phyloP scores from a whole-genome alignment of 2,329 filamentous ascomycete species.

The Myriosclerotinia duriaeana region DNA sequence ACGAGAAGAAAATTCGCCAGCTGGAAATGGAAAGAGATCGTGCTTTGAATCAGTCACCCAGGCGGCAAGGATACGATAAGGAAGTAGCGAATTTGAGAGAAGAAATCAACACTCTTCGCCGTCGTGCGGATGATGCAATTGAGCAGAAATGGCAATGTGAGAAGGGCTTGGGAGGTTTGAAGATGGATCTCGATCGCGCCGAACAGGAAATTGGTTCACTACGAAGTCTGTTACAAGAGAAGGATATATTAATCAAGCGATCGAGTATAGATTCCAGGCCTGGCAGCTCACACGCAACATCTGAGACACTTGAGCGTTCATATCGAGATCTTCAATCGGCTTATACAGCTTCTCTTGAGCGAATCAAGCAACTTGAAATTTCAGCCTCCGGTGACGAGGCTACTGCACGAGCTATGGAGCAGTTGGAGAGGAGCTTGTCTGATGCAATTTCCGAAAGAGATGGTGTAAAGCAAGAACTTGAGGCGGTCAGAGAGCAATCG shows the following conservation, averaged over 20 bases:
- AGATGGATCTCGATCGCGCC: conserved; percentile 95
- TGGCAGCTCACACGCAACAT: conserved; percentile 56
- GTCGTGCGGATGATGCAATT: conserved; percentile 86
- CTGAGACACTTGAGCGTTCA: conserved; percentile 69
- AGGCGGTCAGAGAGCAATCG: conserved; percentile 61
- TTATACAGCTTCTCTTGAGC: conserved; percentile 64
- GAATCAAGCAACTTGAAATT: conserved; percentile 63
- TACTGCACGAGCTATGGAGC: conserved; percentile 60
- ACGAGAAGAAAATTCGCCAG: conserved; percentile 73
- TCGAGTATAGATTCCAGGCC: conserved; percentile 45
- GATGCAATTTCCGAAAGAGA: conserved; percentile 71
- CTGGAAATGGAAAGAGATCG: conserved; percentile 78
- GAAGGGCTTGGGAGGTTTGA: conserved; percentile 81
- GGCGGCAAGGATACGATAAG: conserved; percentile 75
- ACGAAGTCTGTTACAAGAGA: conserved; percentile 72
- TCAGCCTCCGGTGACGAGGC: conserved; percentile 54
- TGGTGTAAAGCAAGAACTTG: conserved; percentile 64
- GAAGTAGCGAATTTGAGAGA: conserved; percentile 78
- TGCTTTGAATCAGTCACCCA: conserved; percentile 66
- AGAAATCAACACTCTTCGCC: conserved; percentile 81
- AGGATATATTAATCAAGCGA: conserved; percentile 70
- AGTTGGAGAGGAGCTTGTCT: conserved; percentile 67
- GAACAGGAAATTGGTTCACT: conserved; percentile 90
- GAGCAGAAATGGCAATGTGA: conserved; percentile 97
- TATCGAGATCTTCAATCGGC: conserved; percentile 74